A percentile compares a stretch with the other conserved stretches of the same genome.
These are phyloP conservation scores for Suhomyces ambrosiae DNA, from an alignment of 1,139 yeast genomes.

Conservation along the genomic window DNA sequence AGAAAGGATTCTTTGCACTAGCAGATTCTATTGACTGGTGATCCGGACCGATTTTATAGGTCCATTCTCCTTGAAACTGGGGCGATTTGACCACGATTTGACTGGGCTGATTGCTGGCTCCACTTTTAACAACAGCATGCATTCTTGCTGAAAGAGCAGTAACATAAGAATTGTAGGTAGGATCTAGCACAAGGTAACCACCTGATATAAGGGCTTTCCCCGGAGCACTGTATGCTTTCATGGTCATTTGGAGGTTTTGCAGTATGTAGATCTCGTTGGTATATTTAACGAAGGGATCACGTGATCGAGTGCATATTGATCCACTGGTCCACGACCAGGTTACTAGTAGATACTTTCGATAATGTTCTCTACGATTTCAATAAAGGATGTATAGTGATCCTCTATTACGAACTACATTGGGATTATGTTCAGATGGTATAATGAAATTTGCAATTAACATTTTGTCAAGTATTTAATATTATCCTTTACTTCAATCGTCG, in stretches of 20 bases:
- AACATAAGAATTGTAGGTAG: conserved; percentile 72
- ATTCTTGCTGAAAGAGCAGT: conserved; percentile 88
- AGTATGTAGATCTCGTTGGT: too few relatives aligned
- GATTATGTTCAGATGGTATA: too few relatives aligned
- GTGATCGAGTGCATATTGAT: too few relatives aligned
- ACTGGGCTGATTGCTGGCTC: conserved; percentile 15
- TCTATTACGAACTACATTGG: too few relatives aligned
- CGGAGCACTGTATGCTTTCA: conserved; percentile 75
- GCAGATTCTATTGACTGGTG: background rate
- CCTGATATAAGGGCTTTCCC: conserved; percentile 95
- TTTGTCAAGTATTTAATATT: too few relatives aligned
- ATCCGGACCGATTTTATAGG: conserved; percentile 38
- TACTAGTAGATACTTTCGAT: too few relatives aligned
- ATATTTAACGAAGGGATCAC: too few relatives aligned
- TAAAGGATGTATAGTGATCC: too few relatives aligned
- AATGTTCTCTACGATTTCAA: too few relatives aligned
- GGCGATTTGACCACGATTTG: conserved; percentile 64
- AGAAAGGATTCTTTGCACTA: conserved; percentile 63
- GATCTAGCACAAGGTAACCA: conserved; percentile 88
- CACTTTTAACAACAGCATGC: conserved; percentile 62
- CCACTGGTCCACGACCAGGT: too few relatives aligned
- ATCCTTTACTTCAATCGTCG: too few relatives aligned
- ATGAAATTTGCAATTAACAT: too few relatives aligned
- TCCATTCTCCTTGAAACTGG: conserved; percentile 80
- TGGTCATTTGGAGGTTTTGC: conserved; percentile 5